Evolutionary conservation across 805 yeast species (phyloP).

Genomic region (Schwanniomyces occidentalis): DNA sequence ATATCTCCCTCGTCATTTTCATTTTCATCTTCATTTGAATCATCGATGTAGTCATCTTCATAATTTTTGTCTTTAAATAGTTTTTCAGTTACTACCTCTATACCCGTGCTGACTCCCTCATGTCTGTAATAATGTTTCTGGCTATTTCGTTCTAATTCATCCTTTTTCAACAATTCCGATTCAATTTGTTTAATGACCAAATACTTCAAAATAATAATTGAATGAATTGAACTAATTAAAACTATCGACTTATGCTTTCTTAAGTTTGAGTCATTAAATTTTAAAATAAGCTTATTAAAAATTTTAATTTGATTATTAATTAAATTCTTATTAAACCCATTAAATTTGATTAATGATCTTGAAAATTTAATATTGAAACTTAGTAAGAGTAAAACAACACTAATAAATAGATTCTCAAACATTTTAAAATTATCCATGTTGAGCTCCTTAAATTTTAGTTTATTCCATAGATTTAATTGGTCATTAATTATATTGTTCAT

Average conservation of each 20-base stretch:
- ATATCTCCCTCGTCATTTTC: background rate
- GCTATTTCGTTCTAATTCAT: no score
- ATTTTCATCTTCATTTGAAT: background rate
- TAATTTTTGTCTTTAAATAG: no score
- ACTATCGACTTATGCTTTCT: constrained; percentile 20
- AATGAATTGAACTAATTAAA: constrained; percentile 28
- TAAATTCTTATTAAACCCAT: constrained; percentile 11
- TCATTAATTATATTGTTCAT: constrained; percentile 11
- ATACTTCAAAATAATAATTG: constrained; percentile 30
- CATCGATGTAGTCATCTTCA: no score
- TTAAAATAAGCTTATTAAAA: constrained; percentile 27
- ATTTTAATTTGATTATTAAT: constrained; percentile 34
- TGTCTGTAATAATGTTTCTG: constrained; percentile 1
- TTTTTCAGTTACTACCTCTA: no score
- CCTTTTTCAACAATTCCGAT: background rate
- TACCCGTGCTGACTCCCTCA: background rate
- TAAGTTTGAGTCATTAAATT: constrained; percentile 9
- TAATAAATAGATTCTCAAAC: constrained; percentile 32
- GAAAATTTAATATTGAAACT: constrained; percentile 19
- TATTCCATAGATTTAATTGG: constrained; percentile 27
- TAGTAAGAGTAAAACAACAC: constrained; percentile 29
- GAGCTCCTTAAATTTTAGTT: constrained; percentile 11
- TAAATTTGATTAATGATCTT: constrained; percentile 10
- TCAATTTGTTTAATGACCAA: constrained; percentile 21
- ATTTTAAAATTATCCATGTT: constrained; percentile 11